These are phyloP conservation scores for Blastobotrys ciferrii DNA, from an alignment of 1,139 yeast species.

Conservation along the genomic window DNA sequence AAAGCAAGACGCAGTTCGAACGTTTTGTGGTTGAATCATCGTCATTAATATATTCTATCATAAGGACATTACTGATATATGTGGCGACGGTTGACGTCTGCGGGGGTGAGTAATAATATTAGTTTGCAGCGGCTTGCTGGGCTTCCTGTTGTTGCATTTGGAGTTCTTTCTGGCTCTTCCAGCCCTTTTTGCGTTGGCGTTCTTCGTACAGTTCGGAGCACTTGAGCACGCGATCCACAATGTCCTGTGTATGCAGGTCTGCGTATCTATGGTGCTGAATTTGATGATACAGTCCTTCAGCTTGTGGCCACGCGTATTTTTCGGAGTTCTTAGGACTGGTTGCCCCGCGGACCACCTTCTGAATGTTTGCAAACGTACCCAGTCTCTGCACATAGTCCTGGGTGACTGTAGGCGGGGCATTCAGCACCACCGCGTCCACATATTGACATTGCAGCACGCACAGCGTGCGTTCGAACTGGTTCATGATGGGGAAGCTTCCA, in stretches of 20 bases:
- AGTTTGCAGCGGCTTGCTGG: conserved; percentile 5
- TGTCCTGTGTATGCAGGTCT: conserved; percentile 59
- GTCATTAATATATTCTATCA: not conserved
- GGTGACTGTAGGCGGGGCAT: conserved; percentile 61
- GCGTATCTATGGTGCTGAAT: conserved; percentile 58
- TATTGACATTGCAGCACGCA: conserved; percentile 86
- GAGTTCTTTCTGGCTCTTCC: conserved; percentile 54
- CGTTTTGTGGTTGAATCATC: too few species aligned
- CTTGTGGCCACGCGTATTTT: conserved; percentile 35
- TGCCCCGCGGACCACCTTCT: conserved; percentile 62
- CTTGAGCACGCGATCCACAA: conserved; percentile 64
- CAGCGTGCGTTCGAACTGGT: conserved; percentile 74
- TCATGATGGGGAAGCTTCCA: conserved; percentile 74
- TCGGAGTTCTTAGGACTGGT: conserved; percentile 49
- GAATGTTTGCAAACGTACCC: conserved; percentile 39
- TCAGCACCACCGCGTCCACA: conserved; percentile 72
- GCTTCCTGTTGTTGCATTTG: conserved; percentile 28
- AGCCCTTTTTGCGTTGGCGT: conserved; percentile 74
- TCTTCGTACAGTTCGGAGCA: conserved; percentile 71
- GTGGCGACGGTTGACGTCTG: not conserved
- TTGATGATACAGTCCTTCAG: conserved; percentile 42
- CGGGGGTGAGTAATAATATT: not conserved
- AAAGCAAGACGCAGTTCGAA: too few species aligned
- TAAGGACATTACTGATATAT: not conserved
- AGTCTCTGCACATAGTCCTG: conserved; percentile 39